phyloP scores from a whole-genome alignment of 2,329 filamentous ascomycete genomes.

The Arthrobotrys megalospora region DNA sequence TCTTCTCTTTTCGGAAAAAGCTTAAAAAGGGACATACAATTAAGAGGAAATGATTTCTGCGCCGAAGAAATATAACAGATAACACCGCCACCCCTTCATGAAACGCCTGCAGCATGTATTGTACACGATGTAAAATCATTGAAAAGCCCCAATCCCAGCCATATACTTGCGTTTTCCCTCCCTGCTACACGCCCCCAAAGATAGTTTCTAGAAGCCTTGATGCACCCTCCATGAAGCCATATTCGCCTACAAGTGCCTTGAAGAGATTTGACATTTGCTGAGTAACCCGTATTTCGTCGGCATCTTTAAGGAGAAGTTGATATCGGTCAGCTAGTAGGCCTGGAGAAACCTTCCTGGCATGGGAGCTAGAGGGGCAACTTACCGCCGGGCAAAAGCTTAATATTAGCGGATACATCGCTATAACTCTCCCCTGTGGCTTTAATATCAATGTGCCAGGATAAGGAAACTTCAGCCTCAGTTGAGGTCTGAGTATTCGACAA shows the following conservation, averaged over 20 bases:
- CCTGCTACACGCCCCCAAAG: background rate
- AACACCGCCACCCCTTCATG: background rate
- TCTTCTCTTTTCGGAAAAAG: too few relatives aligned
- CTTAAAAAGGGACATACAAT: too few relatives aligned
- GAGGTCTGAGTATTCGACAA: background rate
- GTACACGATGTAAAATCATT: background rate
- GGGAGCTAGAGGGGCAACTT: background rate
- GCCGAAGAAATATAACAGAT: too few relatives aligned
- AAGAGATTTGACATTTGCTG: conserved; percentile 44
- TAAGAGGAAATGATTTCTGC: too few relatives aligned
- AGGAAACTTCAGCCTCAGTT: conserved; percentile 15
- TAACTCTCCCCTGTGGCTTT: conserved; percentile 23
- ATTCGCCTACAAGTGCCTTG: conserved; percentile 39
- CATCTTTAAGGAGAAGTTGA: background rate
- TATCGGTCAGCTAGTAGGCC: background rate
- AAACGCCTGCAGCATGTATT: background rate
- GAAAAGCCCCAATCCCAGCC: background rate
- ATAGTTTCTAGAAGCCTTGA: conserved; percentile 37
- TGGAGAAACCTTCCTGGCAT: background rate
- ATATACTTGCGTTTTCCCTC: background rate
- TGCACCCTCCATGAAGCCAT: conserved; percentile 40
- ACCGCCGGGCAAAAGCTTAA: conserved; percentile 26
- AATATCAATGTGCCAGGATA: conserved; percentile 39
- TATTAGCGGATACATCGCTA: conserved; percentile 31
- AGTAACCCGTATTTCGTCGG: conserved; percentile 27